Evolutionary conservation across 495 filamentous ascomycete species (phyloP).

Genomic region (Aspergillus saccharolyticus): DNA sequence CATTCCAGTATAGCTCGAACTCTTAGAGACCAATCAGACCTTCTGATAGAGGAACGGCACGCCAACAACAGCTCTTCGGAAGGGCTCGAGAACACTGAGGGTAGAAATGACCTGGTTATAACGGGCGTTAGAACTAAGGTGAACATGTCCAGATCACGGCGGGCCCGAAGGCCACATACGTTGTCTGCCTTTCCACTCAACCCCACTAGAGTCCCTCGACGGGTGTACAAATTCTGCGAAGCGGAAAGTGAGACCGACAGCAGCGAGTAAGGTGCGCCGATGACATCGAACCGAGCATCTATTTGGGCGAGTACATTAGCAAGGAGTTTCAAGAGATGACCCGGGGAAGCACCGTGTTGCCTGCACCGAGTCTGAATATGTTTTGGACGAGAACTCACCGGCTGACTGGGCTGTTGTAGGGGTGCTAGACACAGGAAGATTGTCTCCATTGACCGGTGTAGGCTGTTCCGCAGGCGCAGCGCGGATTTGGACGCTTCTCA

Average conservation of each 20-base stretch:
- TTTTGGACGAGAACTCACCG: slow-evolving; percentile 22
- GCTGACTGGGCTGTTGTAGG: slow-evolving; percentile 38
- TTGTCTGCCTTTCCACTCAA: slow-evolving; percentile 87
- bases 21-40: slow-evolving; percentile 24
- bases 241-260: slow-evolving; percentile 89
- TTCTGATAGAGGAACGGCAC: slow-evolving; percentile 94
- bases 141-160: background rate
- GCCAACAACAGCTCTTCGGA: slow-evolving; percentile 68
- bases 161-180: slow-evolving; percentile 43
- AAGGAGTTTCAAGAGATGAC: background rate
- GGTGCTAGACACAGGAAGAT: slow-evolving; percentile 37
- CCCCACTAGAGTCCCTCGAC: slow-evolving; percentile 83
- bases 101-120: slow-evolving; percentile 66
- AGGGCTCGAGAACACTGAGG: slow-evolving; percentile 78
- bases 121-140: background rate
- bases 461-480: slow-evolving; percentile 35
- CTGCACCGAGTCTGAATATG: background rate
- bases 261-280: slow-evolving; percentile 84
- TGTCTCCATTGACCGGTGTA: slow-evolving; percentile 32
- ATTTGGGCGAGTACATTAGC: slow-evolving; percentile 8
- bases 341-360: background rate
- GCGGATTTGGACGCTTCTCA: slow-evolving; percentile 43
- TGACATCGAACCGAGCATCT: slow-evolving; percentile 93
- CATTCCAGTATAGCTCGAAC: background rate
- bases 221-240: slow-evolving; percentile 87